These are phyloP conservation scores for Golovinomyces cichoracearum DNA, from an alignment of 2,329 filamentous ascomycete species.

Conservation along the genomic window DNA sequence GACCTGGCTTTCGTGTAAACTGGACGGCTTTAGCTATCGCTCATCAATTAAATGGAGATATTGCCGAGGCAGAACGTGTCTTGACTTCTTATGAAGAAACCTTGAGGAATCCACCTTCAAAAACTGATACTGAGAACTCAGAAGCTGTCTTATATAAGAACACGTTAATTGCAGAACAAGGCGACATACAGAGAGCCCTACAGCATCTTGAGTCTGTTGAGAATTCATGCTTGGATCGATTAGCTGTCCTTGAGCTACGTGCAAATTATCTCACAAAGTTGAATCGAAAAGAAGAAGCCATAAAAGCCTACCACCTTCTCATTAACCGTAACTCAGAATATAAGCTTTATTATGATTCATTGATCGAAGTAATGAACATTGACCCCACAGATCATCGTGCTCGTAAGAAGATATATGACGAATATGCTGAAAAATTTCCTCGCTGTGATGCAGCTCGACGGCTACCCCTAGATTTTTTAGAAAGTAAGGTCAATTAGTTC, in stretches of 20 bases:
- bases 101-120: conserved; percentile 51
- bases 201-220: conserved; percentile 58
- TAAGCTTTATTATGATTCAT: conserved; percentile 56
- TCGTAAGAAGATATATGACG: conserved; percentile 50
- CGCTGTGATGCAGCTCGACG: conserved; percentile 65
- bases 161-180: conserved; percentile 68
- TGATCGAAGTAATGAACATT: conserved; percentile 44
- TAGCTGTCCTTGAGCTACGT: conserved; percentile 61
- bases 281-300: conserved; percentile 52
- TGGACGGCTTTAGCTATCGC: conserved; percentile 96
- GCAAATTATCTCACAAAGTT: conserved; percentile 65
- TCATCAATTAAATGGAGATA: conserved; percentile 68
- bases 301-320: conserved; percentile 52
- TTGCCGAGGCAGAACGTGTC: conserved; percentile 68
- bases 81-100: conserved; percentile 84
- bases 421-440: conserved; percentile 56
- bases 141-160: conserved; percentile 93
- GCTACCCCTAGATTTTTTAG: conserved; percentile 69
- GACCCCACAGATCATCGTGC: conserved; percentile 32
- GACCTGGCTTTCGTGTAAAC: conserved; percentile 61
- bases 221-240: conserved; percentile 57
- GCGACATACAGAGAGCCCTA: conserved; percentile 57
- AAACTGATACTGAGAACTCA: conserved; percentile 69
- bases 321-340: conserved; percentile 74
- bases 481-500: conserved; percentile 23